Conservation (phyloP, 495 filamentous ascomycete species). For the Neurospora sp. region DNA sequence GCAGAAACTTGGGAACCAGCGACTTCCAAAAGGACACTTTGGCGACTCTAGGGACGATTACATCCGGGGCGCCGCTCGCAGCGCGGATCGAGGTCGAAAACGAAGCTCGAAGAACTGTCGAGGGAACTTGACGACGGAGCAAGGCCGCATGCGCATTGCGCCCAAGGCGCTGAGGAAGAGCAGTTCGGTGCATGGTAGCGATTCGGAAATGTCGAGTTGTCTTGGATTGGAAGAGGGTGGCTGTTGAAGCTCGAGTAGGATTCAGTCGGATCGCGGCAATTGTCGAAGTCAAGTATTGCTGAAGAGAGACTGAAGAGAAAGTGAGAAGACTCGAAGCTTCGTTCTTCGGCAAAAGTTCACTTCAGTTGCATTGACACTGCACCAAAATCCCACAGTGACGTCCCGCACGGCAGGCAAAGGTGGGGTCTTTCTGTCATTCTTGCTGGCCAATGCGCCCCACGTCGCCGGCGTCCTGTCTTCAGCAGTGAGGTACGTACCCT, state of each 20-base stretch:
- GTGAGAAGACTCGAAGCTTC: not conserved
- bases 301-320: not conserved
- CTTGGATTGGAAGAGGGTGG: not conserved
- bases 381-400: not conserved
- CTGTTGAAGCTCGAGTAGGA: not conserved
- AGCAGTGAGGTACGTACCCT: not conserved
- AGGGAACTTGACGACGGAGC: not conserved
- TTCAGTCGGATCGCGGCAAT: not conserved
- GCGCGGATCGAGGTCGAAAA: not conserved
- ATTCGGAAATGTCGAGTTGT: not conserved
- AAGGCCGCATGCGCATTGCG: not conserved
- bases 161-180: not conserved
- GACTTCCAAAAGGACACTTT: constrained; percentile 61
- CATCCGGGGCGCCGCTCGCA: constrained; percentile 1
- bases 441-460: not conserved
- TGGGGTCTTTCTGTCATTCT: not conserved
- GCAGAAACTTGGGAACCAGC: constrained; percentile 47
- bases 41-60: constrained; percentile 43
- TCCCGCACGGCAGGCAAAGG: not conserved
- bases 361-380: not conserved
- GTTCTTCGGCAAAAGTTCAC: not conserved
- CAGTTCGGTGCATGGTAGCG: not conserved
- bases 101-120: not conserved
- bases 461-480: not conserved
- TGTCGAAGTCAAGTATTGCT: not conserved